Percentiles rank a stretch among this genome's conserved stretches.
phyloP scores from a whole-genome alignment of 177 flowering plant species.

The Vitis hybrid region DNA sequence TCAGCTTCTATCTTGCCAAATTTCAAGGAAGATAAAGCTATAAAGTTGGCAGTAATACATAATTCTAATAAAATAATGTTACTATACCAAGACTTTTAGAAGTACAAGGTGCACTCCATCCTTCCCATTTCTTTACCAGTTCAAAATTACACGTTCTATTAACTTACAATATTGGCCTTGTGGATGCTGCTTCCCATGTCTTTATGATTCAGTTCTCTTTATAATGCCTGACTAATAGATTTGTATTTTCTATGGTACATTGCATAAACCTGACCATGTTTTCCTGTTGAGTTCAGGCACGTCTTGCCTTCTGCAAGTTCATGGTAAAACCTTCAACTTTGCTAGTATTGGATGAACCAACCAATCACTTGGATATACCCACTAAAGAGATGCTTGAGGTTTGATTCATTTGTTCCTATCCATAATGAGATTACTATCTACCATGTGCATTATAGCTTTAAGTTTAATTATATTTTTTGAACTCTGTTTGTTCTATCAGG shows the following conservation, averaged over 20 bases:
- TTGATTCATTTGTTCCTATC: conserved; percentile 6
- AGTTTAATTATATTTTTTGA: not conserved
- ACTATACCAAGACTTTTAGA: too few species aligned
- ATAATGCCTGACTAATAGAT: not conserved
- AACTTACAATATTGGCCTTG: not conserved
- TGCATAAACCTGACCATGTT: not conserved
- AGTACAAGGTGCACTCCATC: too few species aligned
- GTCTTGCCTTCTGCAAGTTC: conserved; percentile 96
- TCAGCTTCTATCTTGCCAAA: too few species aligned
- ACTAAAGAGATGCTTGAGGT: conserved; percentile 99
- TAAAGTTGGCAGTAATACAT: too few species aligned
- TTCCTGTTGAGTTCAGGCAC: conserved; percentile 52
- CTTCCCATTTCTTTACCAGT: too few species aligned
- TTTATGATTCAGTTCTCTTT: not conserved
- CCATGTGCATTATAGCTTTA: not conserved
- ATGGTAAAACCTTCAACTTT: conserved; percentile 96
- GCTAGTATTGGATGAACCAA: conserved; percentile 96
- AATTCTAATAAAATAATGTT: too few species aligned
- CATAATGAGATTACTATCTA: not conserved
- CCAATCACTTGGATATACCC: conserved; percentile 97
- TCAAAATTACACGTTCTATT: too few species aligned
- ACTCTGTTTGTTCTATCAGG: conserved; percentile 43
- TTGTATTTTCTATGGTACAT: not conserved
- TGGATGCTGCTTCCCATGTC: not conserved
- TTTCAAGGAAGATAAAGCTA: too few species aligned